Base-by-base conservation (phyloP, 1,284 basidiomycete species). In the Sanghuangporus baumii region DNA sequence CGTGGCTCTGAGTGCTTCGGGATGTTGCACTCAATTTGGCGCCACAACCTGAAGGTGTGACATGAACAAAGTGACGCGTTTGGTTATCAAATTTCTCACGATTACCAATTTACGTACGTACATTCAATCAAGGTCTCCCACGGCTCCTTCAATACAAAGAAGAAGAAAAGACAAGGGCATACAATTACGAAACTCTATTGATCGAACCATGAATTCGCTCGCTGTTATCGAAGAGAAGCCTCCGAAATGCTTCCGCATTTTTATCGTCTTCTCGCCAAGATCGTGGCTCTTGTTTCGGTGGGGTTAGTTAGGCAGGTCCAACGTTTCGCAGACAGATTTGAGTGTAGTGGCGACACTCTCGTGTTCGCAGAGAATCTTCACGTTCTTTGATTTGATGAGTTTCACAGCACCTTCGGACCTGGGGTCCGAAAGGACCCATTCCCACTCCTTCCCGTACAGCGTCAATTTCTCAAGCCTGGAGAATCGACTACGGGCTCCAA, bases 401-500 rank as follows among this genome's bases (percentile, higher is more conserved):
- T 23, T 41, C 37, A 57, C 14, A 23, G 20, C 38, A 6, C 55
- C 55, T 57, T 31, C 23, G 11, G 12, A 43, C 9, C 38, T 40
- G 8, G 38, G 7, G 26, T 57, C 55, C 3, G 55, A 47, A 20
- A 57, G 5, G 11, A 57, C 40, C 18, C 43, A 47, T 34, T 60
- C 18, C 59, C 59, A 60, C 37, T 60, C 59, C 23, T 47, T n/a
- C 4, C 59, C 59, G 31, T 52, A 54, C n/a, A 60, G 26, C 2
- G 31, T 23, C 26, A 60, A 16, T 31, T 16, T 52, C 38, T 54
- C 23, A n/a, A 60, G 50, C 20, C 52, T 50, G 20, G 50, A 26
- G 20, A 60, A 60, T 9, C 48, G 47, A 18, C 31, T 60, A 4
- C 23, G n/a, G 4, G 26, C n/a, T 2, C 59, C 59, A 6, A 41